Percentiles rank a stretch among this genome's conserved stretches.
Conservation (phyloP, 2,329 filamentous ascomycete genomes). For the Tricladium varicosporioides region DNA sequence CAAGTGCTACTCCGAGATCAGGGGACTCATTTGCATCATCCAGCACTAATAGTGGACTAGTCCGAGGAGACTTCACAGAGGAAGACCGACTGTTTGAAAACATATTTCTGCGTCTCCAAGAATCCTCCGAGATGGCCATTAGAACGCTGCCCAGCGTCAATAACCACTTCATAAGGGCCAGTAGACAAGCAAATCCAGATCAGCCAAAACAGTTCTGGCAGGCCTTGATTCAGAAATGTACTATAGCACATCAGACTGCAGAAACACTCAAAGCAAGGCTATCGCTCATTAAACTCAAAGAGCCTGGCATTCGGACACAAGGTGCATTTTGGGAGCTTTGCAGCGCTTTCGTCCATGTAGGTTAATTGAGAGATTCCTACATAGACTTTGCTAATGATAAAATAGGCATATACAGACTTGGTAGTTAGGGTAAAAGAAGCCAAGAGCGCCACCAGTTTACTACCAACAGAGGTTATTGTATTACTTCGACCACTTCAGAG, state of each 20-base stretch:
- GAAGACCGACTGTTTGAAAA: conserved; percentile 80
- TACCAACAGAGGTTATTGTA: conserved; percentile 66
- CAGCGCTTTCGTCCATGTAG: conserved; percentile 64
- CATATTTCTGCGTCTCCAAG: conserved; percentile 74
- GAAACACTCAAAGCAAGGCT: conserved; percentile 71
- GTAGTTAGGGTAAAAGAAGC: conserved; percentile 57
- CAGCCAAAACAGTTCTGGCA: conserved; percentile 65
- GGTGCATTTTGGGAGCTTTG: conserved; percentile 66
- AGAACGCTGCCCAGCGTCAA: conserved; percentile 69
- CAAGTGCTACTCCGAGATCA: conserved; percentile 68
- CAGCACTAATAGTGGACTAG: conserved; percentile 29
- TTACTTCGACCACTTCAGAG: conserved; percentile 79
- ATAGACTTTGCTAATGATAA: conserved; percentile 26
- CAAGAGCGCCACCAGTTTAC: conserved; percentile 45
- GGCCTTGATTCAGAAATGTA: conserved; percentile 68
- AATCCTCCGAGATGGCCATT: conserved; percentile 71
- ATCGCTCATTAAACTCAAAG: conserved; percentile 79
- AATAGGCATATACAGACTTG: conserved; percentile 64
- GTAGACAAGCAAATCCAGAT: conserved; percentile 57
- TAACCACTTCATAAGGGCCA: conserved; percentile 61
- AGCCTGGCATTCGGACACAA: conserved; percentile 70
- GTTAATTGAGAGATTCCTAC: conserved; percentile 1
- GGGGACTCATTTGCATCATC: conserved; percentile 72
- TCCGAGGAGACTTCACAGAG: conserved; percentile 58
- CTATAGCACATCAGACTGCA: conserved; percentile 68